phyloP scores from a whole-genome alignment of 2,329 filamentous ascomycete genomes.

The Gaeumannomyces sp. region DNA sequence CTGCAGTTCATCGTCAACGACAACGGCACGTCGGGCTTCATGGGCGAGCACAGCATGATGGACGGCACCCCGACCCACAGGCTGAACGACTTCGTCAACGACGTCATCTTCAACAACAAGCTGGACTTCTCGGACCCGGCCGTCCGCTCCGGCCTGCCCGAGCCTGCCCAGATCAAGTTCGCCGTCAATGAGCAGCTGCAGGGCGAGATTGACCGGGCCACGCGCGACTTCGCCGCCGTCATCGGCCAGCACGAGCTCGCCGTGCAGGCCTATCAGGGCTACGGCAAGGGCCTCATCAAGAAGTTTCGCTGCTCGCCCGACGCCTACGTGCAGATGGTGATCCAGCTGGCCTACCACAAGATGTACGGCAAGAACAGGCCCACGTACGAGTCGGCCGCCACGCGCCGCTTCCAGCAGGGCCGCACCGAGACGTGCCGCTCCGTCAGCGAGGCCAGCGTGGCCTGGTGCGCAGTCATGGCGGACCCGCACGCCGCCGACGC shows the following conservation, averaged over 20 bases:
- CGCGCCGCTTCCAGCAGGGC: conserved; percentile 90
- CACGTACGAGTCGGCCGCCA: conserved; percentile 95
- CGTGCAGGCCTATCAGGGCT: conserved; percentile 93
- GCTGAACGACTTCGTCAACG: conserved; percentile 90
- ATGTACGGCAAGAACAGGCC: conserved; percentile 98
- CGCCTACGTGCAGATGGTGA: conserved; percentile 97
- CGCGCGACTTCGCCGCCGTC: conserved; percentile 70
- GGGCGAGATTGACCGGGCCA: conserved; percentile 71
- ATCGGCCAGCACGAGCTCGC: conserved; percentile 86
- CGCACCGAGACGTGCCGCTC: conserved; percentile 93
- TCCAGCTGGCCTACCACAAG: conserved; percentile 96
- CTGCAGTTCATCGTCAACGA: conserved; percentile 97
- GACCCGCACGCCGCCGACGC: conserved; percentile 49
- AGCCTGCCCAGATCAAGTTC: conserved; percentile 74
- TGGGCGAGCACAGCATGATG: conserved; percentile 99
- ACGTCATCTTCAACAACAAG: conserved; percentile 88
- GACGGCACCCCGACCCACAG: conserved; percentile 97
- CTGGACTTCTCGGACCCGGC: conserved; percentile 77
- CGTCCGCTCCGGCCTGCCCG: conserved; percentile 75
- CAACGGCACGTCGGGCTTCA: conserved; percentile 95
- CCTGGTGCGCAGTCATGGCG: conserved; percentile 84
- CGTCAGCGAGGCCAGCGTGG: conserved; percentile 84
- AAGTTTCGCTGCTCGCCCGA: conserved; percentile 98
- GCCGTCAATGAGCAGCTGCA: conserved; percentile 67
- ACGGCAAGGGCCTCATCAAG: conserved; percentile 98